Evolutionary conservation across 805 yeast species (phyloP), one percentile per base, ranked within the genome.

Genomic region (Groenewaldozyma salmanticensis): DNA sequence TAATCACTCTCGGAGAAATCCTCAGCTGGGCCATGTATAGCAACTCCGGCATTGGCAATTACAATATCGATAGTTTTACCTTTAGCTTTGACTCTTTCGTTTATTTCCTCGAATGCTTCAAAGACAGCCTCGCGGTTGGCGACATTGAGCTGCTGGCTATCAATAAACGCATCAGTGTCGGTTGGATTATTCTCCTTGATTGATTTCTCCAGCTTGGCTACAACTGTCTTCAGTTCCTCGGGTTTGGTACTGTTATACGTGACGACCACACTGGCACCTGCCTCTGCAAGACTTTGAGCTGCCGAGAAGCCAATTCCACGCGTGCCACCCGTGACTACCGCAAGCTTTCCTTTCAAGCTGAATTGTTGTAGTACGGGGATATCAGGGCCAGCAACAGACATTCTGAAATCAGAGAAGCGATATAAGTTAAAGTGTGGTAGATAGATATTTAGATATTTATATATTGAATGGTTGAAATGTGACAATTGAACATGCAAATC

Each of bases 1-100:
- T 77, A 79, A 56, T 73, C 74, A 41, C 65, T 62, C 19, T 75
- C 68, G 13, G 80, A 75, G 61, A 74, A 74, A 46, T 72, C 74
- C 55, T 74, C 79, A 39, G 81, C 80, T 38, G 74, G 75, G 56
- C 70, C 74, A 55, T 73, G 71, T 52, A 74, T 78, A 47, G 77
- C 74, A 56, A 76, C 74, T 22, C 82, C 82, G 27, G 82, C 81
- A 32, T 76, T 61, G 65, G 74, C 72, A 50, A 76, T 62, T 46
- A 76, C 67, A 42, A 77, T 57, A 55, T 73, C 76, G 35, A 75
- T 49, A n/a, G n/a, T n/a, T 4, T 17, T 31, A 15, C 29, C 29
- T 13, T 24, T 24, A 31, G 18, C 34, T 13, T 9, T 27, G 9
- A 9, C 9, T 13, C 9, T 9, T 27, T 27, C 13, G 29, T 9